These are phyloP conservation scores for Claviceps humidiphila DNA, from an alignment of 2,329 filamentous ascomycete species.

Conservation along the genomic window DNA sequence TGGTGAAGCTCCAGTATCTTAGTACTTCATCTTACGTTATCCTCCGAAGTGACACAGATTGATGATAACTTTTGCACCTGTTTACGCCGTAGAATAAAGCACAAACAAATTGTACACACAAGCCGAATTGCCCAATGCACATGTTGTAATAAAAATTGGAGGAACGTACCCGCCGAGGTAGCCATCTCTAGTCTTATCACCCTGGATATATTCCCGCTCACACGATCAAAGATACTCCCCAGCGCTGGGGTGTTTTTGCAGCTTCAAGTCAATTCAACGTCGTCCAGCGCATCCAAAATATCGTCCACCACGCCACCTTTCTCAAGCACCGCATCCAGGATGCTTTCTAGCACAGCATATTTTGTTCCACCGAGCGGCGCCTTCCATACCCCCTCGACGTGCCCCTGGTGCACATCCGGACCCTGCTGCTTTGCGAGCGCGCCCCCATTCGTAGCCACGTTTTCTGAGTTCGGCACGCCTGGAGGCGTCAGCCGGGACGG, in stretches of 20 bases:
- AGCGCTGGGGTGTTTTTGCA: neutral
- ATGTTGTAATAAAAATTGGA: neutral
- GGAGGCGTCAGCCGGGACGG: slow-evolving; percentile 60
- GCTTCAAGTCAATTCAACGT: slow-evolving; percentile 50
- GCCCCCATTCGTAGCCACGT: slow-evolving; percentile 36
- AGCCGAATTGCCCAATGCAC: neutral
- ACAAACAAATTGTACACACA: neutral
- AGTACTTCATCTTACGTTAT: neutral
- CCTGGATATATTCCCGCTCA: neutral
- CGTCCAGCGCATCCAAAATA: slow-evolving; percentile 68
- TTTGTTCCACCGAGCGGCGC: slow-evolving; percentile 75
- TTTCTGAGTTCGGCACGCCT: slow-evolving; percentile 52
- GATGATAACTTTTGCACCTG: neutral
- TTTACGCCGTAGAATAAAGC: neutral
- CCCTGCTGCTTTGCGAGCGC: slow-evolving; percentile 21
- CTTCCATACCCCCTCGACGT: slow-evolving; percentile 66
- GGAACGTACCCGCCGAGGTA: neutral
- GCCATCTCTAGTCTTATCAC: neutral
- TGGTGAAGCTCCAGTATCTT: neutral
- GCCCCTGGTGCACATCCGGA: slow-evolving; percentile 35
- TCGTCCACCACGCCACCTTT: slow-evolving; percentile 74
- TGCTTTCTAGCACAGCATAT: slow-evolving; percentile 54
- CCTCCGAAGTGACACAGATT: neutral
- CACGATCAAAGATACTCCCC: neutral
- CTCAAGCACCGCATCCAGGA: slow-evolving; percentile 65